These are phyloP conservation scores for Aspergillus saccharolyticus DNA, from an alignment of 495 filamentous ascomycete species.

Conservation along the genomic window DNA sequence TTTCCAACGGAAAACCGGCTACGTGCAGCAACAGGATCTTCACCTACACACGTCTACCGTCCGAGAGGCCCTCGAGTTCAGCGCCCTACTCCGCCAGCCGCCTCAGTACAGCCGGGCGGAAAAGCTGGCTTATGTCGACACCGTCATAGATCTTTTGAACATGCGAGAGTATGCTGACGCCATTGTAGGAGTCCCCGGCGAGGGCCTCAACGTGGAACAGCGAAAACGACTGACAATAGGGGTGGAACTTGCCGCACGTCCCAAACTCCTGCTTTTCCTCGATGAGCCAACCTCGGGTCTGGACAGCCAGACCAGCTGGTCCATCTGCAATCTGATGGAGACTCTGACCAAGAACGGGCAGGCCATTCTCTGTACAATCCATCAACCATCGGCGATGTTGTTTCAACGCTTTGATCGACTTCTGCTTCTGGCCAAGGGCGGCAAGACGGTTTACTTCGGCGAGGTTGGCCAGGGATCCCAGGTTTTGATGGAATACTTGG, in stretches of 20 bases:
- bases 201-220: conserved; percentile 83
- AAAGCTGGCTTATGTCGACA: conserved; percentile 46
- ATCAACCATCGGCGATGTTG: conserved; percentile 87
- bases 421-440: conserved; percentile 71
- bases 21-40: conserved; percentile 91
- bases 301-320: conserved; percentile 80
- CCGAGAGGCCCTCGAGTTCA: conserved; percentile 75
- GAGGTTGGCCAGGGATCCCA: conserved; percentile 71
- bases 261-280: conserved; percentile 80
- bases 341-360: conserved; percentile 81
- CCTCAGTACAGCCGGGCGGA: conserved; percentile 33
- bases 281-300: conserved; percentile 83
- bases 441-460: conserved; percentile 82
- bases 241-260: conserved; percentile 85
- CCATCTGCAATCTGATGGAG: conserved; percentile 70
- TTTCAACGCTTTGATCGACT: conserved; percentile 88
- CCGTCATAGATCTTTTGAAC: conserved; percentile 44
- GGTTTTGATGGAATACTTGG: conserved; percentile 69
- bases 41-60: conserved; percentile 83
- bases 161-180: conserved; percentile 43
- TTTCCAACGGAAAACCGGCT: conserved; percentile 89
- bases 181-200: conserved; percentile 39
- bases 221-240: conserved; percentile 85
- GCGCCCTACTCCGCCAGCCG: conserved; percentile 79
- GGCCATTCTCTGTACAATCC: conserved; percentile 91